Percentiles rank a stretch among this genome's conserved stretches.
Conservation (phyloP, 192 early-diverging fungal genomes). For the Gonapodya prolifera region DNA sequence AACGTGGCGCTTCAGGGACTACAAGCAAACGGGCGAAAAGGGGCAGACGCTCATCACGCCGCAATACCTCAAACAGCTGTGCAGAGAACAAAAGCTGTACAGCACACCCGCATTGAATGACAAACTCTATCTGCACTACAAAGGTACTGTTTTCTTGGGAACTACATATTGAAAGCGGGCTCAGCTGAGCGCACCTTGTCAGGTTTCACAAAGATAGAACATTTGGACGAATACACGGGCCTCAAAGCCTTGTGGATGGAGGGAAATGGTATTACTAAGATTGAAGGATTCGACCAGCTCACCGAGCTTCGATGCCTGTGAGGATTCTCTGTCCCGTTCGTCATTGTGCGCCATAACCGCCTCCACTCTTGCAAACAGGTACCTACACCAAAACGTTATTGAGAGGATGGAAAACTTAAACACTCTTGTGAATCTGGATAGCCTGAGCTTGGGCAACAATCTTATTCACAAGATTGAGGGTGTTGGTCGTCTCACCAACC, state of each 20-base stretch:
- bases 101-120: constrained; percentile 45
- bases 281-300: constrained; percentile 25
- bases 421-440: constrained; percentile 27
- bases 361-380: constrained; percentile 17
- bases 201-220: constrained; percentile 48
- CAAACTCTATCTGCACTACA: constrained; percentile 47
- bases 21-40: neutral
- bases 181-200: neutral
- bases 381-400: constrained; percentile 46
- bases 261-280: constrained; percentile 40
- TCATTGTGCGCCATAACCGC: neutral
- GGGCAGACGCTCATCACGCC: constrained; percentile 35
- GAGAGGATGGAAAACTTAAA: constrained; percentile 28
- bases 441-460: constrained; percentile 40
- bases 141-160: constrained; percentile 22
- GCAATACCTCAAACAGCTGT: constrained; percentile 39
- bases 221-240: constrained; percentile 36
- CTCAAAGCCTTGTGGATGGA: constrained; percentile 43
- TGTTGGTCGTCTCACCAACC: constrained; percentile 15
- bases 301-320: constrained; percentile 36
- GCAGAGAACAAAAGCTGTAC: constrained; percentile 44
- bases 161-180: neutral
- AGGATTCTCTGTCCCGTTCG: neutral
- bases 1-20: neutral
- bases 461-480: constrained; percentile 27